Evolutionary conservation across 768 basidiomycete genomes (phyloP).

Genomic region (Leccinum barrowsii): DNA sequence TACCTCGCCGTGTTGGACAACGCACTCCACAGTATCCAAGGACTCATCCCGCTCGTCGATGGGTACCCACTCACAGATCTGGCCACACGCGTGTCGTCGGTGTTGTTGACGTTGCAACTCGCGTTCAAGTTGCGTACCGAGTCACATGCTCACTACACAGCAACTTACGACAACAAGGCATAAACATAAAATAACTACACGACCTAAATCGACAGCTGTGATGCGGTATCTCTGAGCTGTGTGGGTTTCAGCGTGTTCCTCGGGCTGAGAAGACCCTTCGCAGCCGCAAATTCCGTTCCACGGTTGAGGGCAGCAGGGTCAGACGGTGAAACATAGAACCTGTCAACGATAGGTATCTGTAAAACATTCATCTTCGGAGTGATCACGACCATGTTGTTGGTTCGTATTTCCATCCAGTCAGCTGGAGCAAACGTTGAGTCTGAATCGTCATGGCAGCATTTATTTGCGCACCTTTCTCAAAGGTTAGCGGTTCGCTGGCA

Average conservation of each 20-base stretch:
- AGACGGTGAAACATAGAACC: slow-evolving; percentile 86
- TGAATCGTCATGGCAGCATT: background rate
- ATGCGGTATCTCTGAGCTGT: slow-evolving; percentile 19
- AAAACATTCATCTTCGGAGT: slow-evolving; percentile 94
- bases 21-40: slow-evolving; percentile 66
- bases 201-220: slow-evolving; percentile 19
- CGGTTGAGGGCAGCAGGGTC: slow-evolving; percentile 70
- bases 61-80: background rate
- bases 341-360: slow-evolving; percentile 92
- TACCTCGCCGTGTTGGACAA: slow-evolving; percentile 63
- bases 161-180: background rate
- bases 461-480: slow-evolving; percentile 71
- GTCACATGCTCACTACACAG: slow-evolving; percentile 8
- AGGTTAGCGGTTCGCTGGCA: slow-evolving; percentile 92
- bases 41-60: slow-evolving; percentile 35
- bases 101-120: background rate
- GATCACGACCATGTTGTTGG: slow-evolving; percentile 92
- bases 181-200: slow-evolving; percentile 1
- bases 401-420: slow-evolving; percentile 99
- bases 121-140: background rate
- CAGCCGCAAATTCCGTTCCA: slow-evolving; percentile 79
- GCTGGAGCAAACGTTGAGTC: slow-evolving; percentile 35
- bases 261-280: slow-evolving; percentile 78
- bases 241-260: slow-evolving; percentile 36
- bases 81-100: background rate